A percentile compares a stretch with the other conserved stretches of the same genome.
Conservation (phyloP, 805 yeast species). For the Cyberlindnera mississippiensis region DNA sequence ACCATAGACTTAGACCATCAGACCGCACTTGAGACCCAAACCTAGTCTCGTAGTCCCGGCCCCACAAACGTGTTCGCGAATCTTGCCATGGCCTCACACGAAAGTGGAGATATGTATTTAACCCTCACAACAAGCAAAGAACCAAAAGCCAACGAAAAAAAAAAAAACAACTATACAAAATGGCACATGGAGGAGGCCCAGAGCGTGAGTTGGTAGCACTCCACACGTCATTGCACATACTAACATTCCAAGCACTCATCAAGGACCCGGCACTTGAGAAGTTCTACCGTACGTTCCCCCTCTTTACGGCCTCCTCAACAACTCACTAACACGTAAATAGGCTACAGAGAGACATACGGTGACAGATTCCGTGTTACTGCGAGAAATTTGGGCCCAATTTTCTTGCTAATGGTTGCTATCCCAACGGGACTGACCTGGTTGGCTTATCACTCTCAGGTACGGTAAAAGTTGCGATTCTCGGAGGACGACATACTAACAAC, state of each 20-base stretch:
- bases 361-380: slow-evolving; percentile 24
- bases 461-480: neutral
- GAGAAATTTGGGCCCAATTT: slow-evolving; percentile 19
- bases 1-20: no score
- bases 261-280: slow-evolving; percentile 26
- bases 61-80: no score
- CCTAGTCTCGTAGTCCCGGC: no score
- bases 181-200: slow-evolving; percentile 18
- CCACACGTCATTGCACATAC: neutral
- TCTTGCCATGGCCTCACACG: slow-evolving; percentile 4
- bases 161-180: neutral
- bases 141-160: neutral
- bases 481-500: neutral
- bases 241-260: slow-evolving; percentile 22
- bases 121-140: neutral
- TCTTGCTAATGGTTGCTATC: slow-evolving; percentile 20
- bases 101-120: neutral
- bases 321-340: slow-evolving; percentile 13
- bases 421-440: slow-evolving; percentile 23
- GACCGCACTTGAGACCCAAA: no score
- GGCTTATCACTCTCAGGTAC: slow-evolving; percentile 21
- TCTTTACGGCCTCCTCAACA: neutral
- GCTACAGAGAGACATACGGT: slow-evolving; percentile 24
- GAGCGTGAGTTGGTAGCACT: slow-evolving; percentile 5
- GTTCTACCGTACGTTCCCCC: slow-evolving; percentile 22